These are phyloP conservation scores for Cladophialophora bantiana DNA, from an alignment of 2,329 filamentous ascomycete genomes.

Conservation along the genomic window DNA sequence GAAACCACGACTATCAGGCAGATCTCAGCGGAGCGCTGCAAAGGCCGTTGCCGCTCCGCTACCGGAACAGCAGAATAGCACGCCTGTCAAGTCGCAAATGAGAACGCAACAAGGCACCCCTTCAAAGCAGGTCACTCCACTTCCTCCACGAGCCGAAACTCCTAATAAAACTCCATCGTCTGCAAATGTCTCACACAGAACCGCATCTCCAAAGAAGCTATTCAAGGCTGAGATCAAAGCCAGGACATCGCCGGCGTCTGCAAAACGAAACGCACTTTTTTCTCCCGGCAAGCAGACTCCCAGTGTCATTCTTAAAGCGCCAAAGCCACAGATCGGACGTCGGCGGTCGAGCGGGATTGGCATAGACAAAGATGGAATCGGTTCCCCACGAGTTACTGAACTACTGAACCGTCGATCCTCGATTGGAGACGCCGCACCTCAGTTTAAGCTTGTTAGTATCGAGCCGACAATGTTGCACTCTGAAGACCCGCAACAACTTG, in stretches of 20 bases:
- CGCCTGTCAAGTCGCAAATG: constrained; percentile 40
- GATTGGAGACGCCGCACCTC: constrained; percentile 69
- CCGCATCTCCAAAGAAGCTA: constrained; percentile 59
- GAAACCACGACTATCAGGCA: constrained; percentile 57
- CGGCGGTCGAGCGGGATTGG: constrained; percentile 72
- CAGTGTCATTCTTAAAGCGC: constrained; percentile 67
- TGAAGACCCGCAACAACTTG: constrained; percentile 68
- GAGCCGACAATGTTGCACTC: constrained; percentile 64
- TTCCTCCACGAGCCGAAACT: constrained; percentile 54
- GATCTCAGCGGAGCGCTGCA: constrained; percentile 52
- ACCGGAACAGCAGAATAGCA: constrained; percentile 41
- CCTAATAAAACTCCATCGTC: constrained; percentile 59
- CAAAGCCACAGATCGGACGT: constrained; percentile 47
- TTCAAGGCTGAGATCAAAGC: constrained; percentile 52
- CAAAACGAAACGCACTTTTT: constrained; percentile 58
- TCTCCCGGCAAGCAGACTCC: constrained; percentile 68
- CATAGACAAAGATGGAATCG: constrained; percentile 72
- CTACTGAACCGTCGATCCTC: constrained; percentile 75
- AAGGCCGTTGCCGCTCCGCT: constrained; percentile 52
- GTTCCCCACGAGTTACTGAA: constrained; percentile 75
- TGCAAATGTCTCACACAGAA: constrained; percentile 54
- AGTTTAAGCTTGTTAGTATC: constrained; percentile 65
- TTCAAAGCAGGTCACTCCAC: constrained; percentile 54
- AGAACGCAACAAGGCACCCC: constrained; percentile 49
- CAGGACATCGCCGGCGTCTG: constrained; percentile 44